Evolutionary conservation across 2,329 filamentous ascomycete genomes (phyloP), one percentile per base, ranked within the genome.

Genomic region (Stemphylium lycopersici): DNA sequence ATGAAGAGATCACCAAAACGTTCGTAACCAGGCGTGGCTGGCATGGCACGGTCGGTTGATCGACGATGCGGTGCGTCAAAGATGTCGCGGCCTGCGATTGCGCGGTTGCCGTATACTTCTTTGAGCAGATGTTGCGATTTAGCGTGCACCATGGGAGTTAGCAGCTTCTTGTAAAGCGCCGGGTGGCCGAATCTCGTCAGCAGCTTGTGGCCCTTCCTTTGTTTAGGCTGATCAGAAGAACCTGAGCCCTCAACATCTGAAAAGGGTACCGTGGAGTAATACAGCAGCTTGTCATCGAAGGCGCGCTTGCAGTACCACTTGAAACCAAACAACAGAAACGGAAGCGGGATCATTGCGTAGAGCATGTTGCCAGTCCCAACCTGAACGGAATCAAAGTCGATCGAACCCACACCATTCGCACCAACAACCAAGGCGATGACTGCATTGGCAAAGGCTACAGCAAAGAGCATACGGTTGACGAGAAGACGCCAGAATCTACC

Each of bases 401-500:
- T 84, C 22, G 72, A 68, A 11, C 67, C 72, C 2, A 71, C 63
- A 38, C 89, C 90, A 52, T 84, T 84, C 3, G 88, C 87, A 77
- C 88, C 91, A 47, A 91, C 84, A 11, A 92, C 84, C 16, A 96
- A 79, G 50, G 90, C 90, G 34, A 92, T 87, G 43, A 96, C 83
- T 1, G 91, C 74, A 63, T 96, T 91, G 36, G 89, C 84, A 10
- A 98, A 79, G 11, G 96, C 82, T 0, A 87, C 83, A 11, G 87
- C 90, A 66, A 97, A 93, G 24, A 98, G 79, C 71, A 97, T 81
- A n/a, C 95, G 89, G 76, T 99, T 98, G 80, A 91, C 95, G 2
- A 98, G 76, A 1, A 92, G 84, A 12, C 90, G 86, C 95, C 95
- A 98, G 72, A 93, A 96, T 73, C 89, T 85, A 44, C 95, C 95